Conservation (phyloP, 1,139 yeast species). For the Geotrichum restrictum region DNA sequence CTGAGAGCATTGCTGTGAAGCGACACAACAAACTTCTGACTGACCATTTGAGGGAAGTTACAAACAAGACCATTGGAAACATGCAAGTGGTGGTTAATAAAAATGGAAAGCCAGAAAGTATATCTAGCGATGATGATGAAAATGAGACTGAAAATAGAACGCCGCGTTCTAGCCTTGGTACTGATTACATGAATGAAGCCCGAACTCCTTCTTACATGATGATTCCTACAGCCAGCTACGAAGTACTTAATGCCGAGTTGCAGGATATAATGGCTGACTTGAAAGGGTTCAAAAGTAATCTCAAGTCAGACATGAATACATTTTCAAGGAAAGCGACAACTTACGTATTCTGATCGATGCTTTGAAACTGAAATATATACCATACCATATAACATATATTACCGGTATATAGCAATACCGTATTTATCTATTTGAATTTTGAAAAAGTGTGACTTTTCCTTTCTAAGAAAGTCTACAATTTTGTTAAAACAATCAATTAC, state of each 20-base stretch:
- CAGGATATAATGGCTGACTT: slow-evolving; percentile 16
- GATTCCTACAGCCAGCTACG: slow-evolving; percentile 16
- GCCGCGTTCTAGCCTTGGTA: background rate
- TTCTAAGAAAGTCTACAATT: no score
- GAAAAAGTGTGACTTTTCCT: no score
- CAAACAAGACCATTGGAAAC: slow-evolving; percentile 29
- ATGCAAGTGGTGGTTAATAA: slow-evolving; percentile 13
- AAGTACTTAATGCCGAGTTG: slow-evolving; percentile 16
- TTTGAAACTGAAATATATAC: no score
- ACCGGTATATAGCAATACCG: no score
- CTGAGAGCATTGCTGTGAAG: slow-evolving; percentile 34
- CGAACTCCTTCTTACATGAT: background rate
- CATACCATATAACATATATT: no score
- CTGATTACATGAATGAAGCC: background rate
- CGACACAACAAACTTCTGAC: slow-evolving; percentile 37
- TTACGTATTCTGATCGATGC: no score
- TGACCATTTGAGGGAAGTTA: slow-evolving; percentile 37
- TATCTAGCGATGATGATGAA: background rate
- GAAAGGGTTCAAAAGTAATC: slow-evolving; percentile 6
- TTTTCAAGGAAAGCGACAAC: background rate
- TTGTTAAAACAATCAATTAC: no score
- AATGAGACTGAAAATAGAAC: background rate
- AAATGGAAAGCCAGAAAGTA: background rate
- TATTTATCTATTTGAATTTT: no score
- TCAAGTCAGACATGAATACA: slow-evolving; percentile 6